Base-by-base conservation (phyloP, 2,329 filamentous ascomycete species). In the Hortaea sp. region DNA sequence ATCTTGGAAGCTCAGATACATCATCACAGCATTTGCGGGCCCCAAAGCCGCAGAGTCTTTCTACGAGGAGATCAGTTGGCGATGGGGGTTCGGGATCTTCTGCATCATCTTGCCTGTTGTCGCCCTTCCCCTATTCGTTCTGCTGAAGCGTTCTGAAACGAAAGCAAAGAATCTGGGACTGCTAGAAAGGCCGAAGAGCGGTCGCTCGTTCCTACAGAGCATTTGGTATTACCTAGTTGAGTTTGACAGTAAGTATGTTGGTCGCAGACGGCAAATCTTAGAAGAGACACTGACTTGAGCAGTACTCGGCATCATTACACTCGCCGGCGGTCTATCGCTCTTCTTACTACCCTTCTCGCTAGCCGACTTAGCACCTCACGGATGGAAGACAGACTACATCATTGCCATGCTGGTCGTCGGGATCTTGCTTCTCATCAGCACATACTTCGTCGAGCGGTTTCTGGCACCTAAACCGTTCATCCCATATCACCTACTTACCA, bases 261-360 rank as follows among this genome's bases (percentile, higher is more conserved):
- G 20, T 20, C 20, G 20, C 20, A 20, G 20, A 20, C 20, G 20
- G 20, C 20, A 20, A 20, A 20, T 20, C 20, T 20, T 20, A 20
- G 20, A 20, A 20, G 20, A 20, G n/a, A 35, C 9, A 27, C 31
- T 46, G 6, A 29, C 47, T 44, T 43, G 31, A 39, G 7, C 28
- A 53, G 47, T 60, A 37, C 29, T 58, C 20, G 59, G 61, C 30
- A 49, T 56, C 35, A 41, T 62, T 47, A 44, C 63, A 4, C 49
- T 64, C 31, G 51, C 50, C 28, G 55, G 66, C 1, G 82, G 80
- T 1, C 74, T 84, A 53, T 70, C 76, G 0, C 64, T 85, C 9
- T 78, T 88, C 57, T 68, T 88, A 11, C 73, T 88, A 5, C 81
- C 84, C 0, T 79, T 88, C 60, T 80, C 71, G 11, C 69, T 88